A percentile compares a stretch with the other conserved stretches of the same genome.
These are phyloP conservation scores for Pontederia paniculata DNA, from an alignment of 176 grass and related monocot genomes.

Conservation along the genomic window DNA sequence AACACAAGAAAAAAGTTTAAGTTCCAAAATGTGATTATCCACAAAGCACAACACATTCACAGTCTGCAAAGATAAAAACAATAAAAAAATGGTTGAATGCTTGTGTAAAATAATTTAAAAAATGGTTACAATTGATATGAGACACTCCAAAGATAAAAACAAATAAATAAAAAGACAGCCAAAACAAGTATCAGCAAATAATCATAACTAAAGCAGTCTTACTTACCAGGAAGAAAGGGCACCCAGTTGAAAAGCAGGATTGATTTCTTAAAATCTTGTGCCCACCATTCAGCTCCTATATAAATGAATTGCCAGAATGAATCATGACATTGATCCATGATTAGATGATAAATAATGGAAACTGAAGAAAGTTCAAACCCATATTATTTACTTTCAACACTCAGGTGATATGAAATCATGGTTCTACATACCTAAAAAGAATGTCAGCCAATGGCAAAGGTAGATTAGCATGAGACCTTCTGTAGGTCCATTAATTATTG, in stretches of 20 bases:
- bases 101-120: no score
- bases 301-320: not conserved
- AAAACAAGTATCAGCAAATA: not conserved
- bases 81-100: not conserved
- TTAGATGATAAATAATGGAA: not conserved
- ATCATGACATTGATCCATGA: not conserved
- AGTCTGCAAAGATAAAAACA: no score
- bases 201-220: constrained; percentile 1
- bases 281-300: constrained; percentile 99
- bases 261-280: constrained; percentile 86
- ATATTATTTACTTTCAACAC: not conserved
- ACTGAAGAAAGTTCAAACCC: constrained; percentile 15
- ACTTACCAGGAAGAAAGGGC: constrained; percentile 67
- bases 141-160: not conserved
- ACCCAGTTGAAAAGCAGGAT: constrained; percentile 75
- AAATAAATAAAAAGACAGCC: not conserved
- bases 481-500: constrained; percentile 83
- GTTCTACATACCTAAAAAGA: constrained; percentile 21
- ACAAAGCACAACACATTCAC: not conserved
- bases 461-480: constrained; percentile 99
- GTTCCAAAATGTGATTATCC: not conserved
- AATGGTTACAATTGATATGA: not conserved
- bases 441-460: constrained; percentile 78
- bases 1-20: constrained; percentile 7
- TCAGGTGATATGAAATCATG: not conserved